A percentile compares a stretch with the other conserved stretches of the same genome.
Conservation (phyloP, 2,329 filamentous ascomycete genomes). For the Aplosporella prunicola region DNA sequence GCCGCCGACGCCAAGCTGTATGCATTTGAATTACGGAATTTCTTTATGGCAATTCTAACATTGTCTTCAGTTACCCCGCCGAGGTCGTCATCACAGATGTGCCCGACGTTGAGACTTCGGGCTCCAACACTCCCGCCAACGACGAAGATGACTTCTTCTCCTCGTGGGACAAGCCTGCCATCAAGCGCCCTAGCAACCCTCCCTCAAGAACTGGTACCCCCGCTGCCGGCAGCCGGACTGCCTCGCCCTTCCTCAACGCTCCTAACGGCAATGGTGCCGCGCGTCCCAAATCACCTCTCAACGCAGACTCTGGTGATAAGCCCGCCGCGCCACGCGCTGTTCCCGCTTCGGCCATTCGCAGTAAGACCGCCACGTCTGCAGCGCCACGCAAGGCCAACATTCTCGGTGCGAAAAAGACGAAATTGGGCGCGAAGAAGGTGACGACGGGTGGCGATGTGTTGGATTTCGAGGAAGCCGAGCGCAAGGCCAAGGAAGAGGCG, state of each 20-base stretch:
- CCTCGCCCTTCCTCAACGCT: conserved; percentile 82
- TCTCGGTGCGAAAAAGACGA: conserved; percentile 63
- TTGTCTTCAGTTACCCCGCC: conserved; percentile 56
- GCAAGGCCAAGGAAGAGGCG: conserved; percentile 93
- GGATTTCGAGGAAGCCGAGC: conserved; percentile 95
- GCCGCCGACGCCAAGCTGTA: conserved; percentile 78
- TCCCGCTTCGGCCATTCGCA: conserved; percentile 67
- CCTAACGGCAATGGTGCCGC: conserved; percentile 51
- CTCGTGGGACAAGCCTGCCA: conserved; percentile 95
- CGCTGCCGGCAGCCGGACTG: conserved; percentile 66
- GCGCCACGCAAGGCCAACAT: conserved; percentile 74
- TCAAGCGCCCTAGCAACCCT: conserved; percentile 92
- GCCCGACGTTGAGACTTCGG: conserved; percentile 48
- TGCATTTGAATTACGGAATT: conserved; percentile 23
- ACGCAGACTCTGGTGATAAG: conserved; percentile 43
- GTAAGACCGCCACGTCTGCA: conserved; percentile 52
- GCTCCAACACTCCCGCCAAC: conserved; percentile 65
- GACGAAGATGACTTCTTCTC: conserved; percentile 97
- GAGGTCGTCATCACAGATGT: conserved; percentile 80
- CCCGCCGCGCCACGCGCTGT: conserved; percentile 57
- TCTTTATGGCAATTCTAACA: conserved; percentile 14
- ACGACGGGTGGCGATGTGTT: conserved; percentile 50
- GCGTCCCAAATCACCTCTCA: conserved; percentile 76
- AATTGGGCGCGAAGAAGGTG: conserved; percentile 61
- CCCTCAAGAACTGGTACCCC: conserved; percentile 84